Evolutionary conservation across 371 early-diverging fungal genomes (phyloP).

Genomic region (Mucor indicus): DNA sequence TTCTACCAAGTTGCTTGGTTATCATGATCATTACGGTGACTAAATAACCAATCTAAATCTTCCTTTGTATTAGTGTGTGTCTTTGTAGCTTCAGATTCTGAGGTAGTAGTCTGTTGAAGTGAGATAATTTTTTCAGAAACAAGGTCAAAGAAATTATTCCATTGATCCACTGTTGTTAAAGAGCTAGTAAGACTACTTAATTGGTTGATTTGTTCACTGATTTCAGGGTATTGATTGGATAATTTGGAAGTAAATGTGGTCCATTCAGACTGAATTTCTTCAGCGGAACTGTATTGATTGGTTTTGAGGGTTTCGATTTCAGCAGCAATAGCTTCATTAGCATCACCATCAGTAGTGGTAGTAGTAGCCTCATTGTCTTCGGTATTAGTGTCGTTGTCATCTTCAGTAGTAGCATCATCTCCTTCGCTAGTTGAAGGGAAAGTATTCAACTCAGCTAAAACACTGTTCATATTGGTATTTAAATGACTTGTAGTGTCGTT

Average conservation of each 20-base stretch:
- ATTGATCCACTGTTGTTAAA: constrained; percentile 14
- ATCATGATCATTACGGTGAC: constrained; percentile 19
- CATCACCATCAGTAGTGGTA: background rate
- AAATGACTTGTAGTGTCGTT: background rate
- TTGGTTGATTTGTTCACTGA: constrained; percentile 8
- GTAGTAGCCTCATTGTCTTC: background rate
- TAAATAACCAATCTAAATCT: constrained; percentile 19
- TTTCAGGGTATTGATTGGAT: constrained; percentile 12
- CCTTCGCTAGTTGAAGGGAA: background rate
- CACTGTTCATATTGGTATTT: constrained; percentile 15
- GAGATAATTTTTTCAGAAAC: constrained; percentile 6
- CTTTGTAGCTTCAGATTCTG: background rate
- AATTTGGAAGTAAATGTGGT: constrained; percentile 11
- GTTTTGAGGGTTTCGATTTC: constrained; percentile 14
- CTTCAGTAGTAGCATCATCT: background rate
- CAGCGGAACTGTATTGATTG: constrained; percentile 1
- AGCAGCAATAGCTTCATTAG: constrained; percentile 9
- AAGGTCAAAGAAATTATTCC: constrained; percentile 10
- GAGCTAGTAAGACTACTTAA: constrained; percentile 6
- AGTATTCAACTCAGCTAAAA: constrained; percentile 8
- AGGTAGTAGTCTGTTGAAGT: constrained; percentile 4
- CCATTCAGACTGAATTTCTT: constrained; percentile 16
- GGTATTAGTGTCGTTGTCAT: background rate
- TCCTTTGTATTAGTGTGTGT: constrained; percentile 11
- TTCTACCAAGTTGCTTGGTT: constrained; percentile 23